These are phyloP conservation scores for Fusarium neocosmosporiellum DNA, from an alignment of 2,329 filamentous ascomycete genomes.

Conservation along the genomic window DNA sequence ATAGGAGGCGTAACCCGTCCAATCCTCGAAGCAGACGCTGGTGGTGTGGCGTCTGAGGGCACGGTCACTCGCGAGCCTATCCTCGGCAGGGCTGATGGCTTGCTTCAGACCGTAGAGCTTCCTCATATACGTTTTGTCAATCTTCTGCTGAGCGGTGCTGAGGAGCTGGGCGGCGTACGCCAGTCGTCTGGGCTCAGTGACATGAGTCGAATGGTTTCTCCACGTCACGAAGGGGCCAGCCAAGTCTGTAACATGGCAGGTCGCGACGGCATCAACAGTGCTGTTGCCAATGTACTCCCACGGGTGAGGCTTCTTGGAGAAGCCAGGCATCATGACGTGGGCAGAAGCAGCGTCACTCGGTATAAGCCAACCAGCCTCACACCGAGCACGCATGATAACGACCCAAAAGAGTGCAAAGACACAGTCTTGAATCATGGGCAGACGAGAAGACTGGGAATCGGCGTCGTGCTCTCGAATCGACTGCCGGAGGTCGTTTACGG, in stretches of 20 bases:
- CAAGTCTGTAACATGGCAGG: not conserved
- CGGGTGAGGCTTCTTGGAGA: not conserved
- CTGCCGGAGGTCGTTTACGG: not conserved
- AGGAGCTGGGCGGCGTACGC: slow-evolving; percentile 5
- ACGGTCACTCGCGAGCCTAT: slow-evolving; percentile 17
- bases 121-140: slow-evolving; percentile 13
- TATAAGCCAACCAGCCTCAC: not conserved
- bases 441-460: not conserved
- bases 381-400: slow-evolving; percentile 25
- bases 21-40: slow-evolving; percentile 36
- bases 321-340: slow-evolving; percentile 22
- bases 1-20: slow-evolving; percentile 23
- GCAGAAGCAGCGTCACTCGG: not conserved
- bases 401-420: slow-evolving; percentile 33
- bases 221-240: not conserved
- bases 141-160: not conserved
- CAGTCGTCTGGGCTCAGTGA: not conserved
- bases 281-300: slow-evolving; percentile 30
- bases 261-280: slow-evolving; percentile 23
- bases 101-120: slow-evolving; percentile 31
- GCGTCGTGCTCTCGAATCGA: not conserved
- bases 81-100: not conserved
- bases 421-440: slow-evolving; percentile 21
- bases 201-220: not conserved
- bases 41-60: slow-evolving; percentile 17